These are phyloP conservation scores for Knoxdaviesia capensis DNA, from an alignment of 2,329 filamentous ascomycete species.

Conservation along the genomic window DNA sequence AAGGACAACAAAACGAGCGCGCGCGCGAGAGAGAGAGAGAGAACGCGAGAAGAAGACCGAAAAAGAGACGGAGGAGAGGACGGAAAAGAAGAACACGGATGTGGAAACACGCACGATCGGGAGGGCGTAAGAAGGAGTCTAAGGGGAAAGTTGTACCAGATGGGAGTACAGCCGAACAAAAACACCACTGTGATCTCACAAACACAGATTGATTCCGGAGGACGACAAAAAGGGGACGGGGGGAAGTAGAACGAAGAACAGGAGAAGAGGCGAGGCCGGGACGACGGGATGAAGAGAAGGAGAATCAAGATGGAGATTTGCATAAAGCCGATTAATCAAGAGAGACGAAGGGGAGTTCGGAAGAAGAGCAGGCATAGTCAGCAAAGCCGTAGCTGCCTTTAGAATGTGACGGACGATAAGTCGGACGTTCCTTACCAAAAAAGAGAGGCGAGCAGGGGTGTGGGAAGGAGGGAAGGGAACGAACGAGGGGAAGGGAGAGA, in stretches of 20 bases:
- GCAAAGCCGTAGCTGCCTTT: no score
- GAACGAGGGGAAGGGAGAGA: background rate
- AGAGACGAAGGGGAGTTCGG: background rate
- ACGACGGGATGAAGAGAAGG: background rate
- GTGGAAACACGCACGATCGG: no score
- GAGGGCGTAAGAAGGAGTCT: no score
- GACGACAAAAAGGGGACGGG: background rate
- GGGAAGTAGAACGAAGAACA: background rate
- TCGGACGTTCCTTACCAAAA: background rate
- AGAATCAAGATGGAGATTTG: background rate
- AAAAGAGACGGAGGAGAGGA: no score
- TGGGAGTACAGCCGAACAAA: no score
- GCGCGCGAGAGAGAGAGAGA: no score
- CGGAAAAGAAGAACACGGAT: no score
- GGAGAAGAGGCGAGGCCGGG: background rate
- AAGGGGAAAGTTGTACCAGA: no score
- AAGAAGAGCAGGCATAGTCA: background rate
- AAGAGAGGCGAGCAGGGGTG: background rate
- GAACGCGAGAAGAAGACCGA: no score
- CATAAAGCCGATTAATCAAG: background rate
- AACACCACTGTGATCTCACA: no score
- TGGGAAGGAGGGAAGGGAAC: background rate
- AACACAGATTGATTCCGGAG: no score
- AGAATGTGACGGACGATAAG: background rate
- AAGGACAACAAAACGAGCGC: no score